Evolutionary conservation across 345 rosid genomes (phyloP).

Genomic region (Psidium guajava): DNA sequence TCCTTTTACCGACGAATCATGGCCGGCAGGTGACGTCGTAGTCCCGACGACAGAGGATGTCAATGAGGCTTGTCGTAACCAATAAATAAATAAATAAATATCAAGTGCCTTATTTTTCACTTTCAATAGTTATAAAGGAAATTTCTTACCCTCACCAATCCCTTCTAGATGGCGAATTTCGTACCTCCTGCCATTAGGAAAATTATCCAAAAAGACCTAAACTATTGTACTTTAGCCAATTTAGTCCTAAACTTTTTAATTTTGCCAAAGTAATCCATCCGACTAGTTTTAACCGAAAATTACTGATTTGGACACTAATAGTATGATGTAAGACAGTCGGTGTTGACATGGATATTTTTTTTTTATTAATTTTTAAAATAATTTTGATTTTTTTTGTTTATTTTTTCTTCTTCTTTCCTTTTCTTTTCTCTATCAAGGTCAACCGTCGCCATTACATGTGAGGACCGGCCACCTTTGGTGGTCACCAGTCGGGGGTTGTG

Average conservation of each 20-base stretch:
- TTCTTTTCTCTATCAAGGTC: no score
- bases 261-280: fast-evolving
- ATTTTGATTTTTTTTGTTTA: no score
- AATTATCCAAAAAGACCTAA: not conserved
- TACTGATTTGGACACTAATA: fast-evolving
- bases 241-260: not conserved
- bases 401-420: no score
- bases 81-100: no score
- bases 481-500: no score
- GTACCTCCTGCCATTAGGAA: not conserved
- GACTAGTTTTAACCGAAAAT: fast-evolving
- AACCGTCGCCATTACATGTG: no score
- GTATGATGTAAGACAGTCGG: no score
- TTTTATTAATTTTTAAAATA: not conserved
- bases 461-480: no score
- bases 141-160: not conserved
- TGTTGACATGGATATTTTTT: not conserved
- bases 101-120: no score
- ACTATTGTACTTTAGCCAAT: not conserved
- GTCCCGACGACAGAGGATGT: not conserved
- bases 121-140: no score
- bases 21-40: not conserved
- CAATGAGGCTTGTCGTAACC: no score
- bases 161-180: not conserved
- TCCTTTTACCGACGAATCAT: not conserved